Evolutionary conservation across 768 basidiomycete genomes (phyloP).

Genomic region (Tylopilus felleus): DNA sequence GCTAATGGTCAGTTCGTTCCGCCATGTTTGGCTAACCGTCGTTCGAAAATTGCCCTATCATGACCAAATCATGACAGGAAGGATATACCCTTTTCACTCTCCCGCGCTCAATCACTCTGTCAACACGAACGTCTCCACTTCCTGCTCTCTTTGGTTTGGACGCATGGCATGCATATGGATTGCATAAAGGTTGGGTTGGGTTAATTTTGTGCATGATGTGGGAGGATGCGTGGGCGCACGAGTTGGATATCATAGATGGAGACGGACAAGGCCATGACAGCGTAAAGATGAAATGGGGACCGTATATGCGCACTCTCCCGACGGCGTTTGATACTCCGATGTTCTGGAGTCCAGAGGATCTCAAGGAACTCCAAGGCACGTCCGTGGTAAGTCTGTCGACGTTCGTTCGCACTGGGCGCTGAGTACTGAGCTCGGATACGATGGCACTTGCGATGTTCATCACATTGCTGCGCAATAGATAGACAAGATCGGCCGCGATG

Average conservation of each 20-base stretch:
- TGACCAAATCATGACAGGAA: conserved; percentile 50
- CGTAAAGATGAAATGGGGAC: conserved; percentile 18
- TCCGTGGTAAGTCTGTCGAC: conserved; percentile 66
- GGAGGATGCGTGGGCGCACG: conserved; percentile 70
- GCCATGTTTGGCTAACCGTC: not conserved
- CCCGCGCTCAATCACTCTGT: conserved; percentile 74
- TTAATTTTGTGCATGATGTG: conserved; percentile 96
- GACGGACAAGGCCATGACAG: not conserved
- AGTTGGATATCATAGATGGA: conserved; percentile 44
- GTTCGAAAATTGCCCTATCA: not conserved
- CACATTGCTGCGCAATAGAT: conserved; percentile 1
- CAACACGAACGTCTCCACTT: conserved; percentile 71
- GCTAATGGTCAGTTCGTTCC: too few species aligned
- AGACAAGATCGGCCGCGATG: conserved; percentile 86
- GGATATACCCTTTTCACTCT: conserved; percentile 77
- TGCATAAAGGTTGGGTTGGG: conserved; percentile 79
- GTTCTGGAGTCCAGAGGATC: conserved; percentile 82
- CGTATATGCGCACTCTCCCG: conserved; percentile 50
- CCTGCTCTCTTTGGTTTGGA: conserved; percentile 54
- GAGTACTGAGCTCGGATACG: not conserved
- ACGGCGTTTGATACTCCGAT: conserved; percentile 81
- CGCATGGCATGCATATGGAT: conserved; percentile 57
- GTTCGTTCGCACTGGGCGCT: not conserved
- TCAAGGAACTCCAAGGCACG: conserved; percentile 75
- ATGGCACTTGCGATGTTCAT: not conserved